Evolutionary conservation across 2,329 filamentous ascomycete species (phyloP).

Genomic region (Ceratocystiopsis sp.): DNA sequence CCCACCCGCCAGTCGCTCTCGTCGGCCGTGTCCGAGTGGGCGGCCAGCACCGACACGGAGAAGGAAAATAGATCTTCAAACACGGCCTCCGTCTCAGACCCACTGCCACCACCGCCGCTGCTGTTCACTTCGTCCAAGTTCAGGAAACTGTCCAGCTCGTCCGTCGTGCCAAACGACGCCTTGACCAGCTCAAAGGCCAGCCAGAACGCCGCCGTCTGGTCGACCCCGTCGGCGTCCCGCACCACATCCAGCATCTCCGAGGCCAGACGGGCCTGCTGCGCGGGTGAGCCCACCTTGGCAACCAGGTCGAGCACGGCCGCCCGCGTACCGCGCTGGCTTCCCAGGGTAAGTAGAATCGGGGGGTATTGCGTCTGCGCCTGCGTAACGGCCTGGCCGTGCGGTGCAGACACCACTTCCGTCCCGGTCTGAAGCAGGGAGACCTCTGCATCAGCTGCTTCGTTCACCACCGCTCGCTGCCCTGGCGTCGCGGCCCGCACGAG

Average conservation of each 20-base stretch:
- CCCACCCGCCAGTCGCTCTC: slow-evolving; percentile 52
- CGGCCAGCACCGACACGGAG: slow-evolving; percentile 44
- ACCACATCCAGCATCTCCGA: slow-evolving; percentile 48
- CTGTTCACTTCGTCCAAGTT: slow-evolving; percentile 25
- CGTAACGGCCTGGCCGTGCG: background rate
- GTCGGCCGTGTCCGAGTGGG: slow-evolving; percentile 27
- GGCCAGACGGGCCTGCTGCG: slow-evolving; percentile 43
- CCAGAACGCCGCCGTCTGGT: slow-evolving; percentile 61
- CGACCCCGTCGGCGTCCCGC: slow-evolving; percentile 37
- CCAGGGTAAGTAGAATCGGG: slow-evolving; percentile 43
- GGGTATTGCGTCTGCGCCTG: slow-evolving; percentile 25
- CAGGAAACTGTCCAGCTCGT: slow-evolving; percentile 49
- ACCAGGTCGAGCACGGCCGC: slow-evolving; percentile 41
- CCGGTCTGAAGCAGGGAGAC: background rate
- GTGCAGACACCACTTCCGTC: too few species aligned
- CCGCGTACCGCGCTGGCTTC: slow-evolving; percentile 48
- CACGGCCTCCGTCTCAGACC: slow-evolving; percentile 23
- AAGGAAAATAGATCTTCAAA: slow-evolving; percentile 53
- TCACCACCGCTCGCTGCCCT: slow-evolving; percentile 14
- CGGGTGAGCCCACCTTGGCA: slow-evolving; percentile 34
- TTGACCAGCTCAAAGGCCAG: slow-evolving; percentile 57
- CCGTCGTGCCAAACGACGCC: slow-evolving; percentile 30
- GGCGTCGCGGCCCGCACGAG: slow-evolving; percentile 19
- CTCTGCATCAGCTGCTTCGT: slow-evolving; percentile 5
- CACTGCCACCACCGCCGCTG: slow-evolving; percentile 13